Evolutionary conservation across 2,329 filamentous ascomycete genomes (phyloP), one percentile per base, ranked within the genome.

Genomic region (Talaromyces sp.): DNA sequence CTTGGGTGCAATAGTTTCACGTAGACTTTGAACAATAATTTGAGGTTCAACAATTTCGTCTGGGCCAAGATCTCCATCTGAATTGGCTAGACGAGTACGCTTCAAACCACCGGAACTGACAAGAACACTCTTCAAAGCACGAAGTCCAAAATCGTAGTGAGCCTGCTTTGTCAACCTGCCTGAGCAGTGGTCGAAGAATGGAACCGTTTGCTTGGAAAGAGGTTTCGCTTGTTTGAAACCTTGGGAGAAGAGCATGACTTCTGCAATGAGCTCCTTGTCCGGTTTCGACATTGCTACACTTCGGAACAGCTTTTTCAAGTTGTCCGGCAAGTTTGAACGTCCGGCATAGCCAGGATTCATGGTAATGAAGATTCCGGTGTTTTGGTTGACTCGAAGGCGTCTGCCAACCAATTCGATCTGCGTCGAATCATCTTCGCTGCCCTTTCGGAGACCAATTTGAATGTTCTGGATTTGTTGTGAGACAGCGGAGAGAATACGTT

Each of bases 381-480:
- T 96, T 63, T 84, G 83, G 70, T 96, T 96, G 66, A 99, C 95
- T 64, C 84, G 86, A 54, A 99, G 83, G 67, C 96, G 92, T 59
- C 95, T 90, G 55, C 93, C 93, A 58, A 98, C 90, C 21, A 99
- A 82, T 74, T 99, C 95, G 67, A 99, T 98, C 72, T 97, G 90
- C 1, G 91, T 82, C 72, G 90, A 91, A 7, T 89, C 86, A 68
- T 97, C 90, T 59, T 91, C 87, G 8, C 81, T 88, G 35, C 89
- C 88, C 73, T 93, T 91, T 73, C 93, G 93, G 58, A 99, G 81
- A 60, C 96, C 95, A 64, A 98, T 86, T 75, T 99, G 95, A 64
- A 99, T 99, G 72, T 99, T 99, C 72, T 99, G 95, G 58, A 99
- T 96, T 74, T 99, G 96, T 75, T 99, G 95, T 21, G 96, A 99